Conservation (phyloP, 179 eudicot genomes). For the Beta macrorhiza region DNA sequence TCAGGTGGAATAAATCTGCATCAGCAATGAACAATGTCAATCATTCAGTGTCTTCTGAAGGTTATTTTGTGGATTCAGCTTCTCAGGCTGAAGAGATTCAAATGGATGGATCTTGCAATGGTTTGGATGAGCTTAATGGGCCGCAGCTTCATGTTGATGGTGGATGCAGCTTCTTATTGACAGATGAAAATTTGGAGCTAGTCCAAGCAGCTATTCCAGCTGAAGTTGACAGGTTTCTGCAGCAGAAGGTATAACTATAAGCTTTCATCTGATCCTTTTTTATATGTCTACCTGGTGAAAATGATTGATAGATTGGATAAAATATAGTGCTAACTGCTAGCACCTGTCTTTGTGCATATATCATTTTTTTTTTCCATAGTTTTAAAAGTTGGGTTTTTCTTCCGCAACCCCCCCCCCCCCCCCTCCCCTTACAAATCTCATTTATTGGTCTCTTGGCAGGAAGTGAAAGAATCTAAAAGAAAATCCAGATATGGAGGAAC, state of each 20-base stretch:
- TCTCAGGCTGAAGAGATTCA: slow-evolving; percentile 32
- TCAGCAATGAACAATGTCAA: slow-evolving; percentile 25
- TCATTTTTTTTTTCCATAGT: neutral
- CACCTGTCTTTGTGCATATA: neutral
- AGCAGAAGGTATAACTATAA: slow-evolving; percentile 53
- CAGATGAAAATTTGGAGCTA: slow-evolving; percentile 80
- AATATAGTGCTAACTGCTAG: neutral
- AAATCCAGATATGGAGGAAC: slow-evolving; percentile 30
- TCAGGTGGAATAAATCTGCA: slow-evolving; percentile 73
- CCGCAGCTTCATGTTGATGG: slow-evolving; percentile 52
- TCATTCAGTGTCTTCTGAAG: slow-evolving; percentile 33
- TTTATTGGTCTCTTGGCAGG: slow-evolving; percentile 34
- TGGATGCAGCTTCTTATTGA: slow-evolving; percentile 54
- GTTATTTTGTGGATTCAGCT: slow-evolving; percentile 37
- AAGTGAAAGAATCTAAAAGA: slow-evolving; percentile 55
- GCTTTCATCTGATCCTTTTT: neutral
- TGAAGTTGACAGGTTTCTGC: slow-evolving; percentile 46
- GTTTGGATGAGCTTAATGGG: slow-evolving; percentile 55
- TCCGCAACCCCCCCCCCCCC: neutral
- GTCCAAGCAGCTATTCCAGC: slow-evolving; percentile 78
- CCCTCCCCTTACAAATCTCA: neutral
- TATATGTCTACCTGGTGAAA: neutral
- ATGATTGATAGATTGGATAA: neutral
- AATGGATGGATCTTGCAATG: slow-evolving; percentile 36
- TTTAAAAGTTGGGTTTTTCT: neutral